These are phyloP conservation scores for Pythium dissimile DNA, from an alignment of 352 stramenopile species.

Conservation along the genomic window DNA sequence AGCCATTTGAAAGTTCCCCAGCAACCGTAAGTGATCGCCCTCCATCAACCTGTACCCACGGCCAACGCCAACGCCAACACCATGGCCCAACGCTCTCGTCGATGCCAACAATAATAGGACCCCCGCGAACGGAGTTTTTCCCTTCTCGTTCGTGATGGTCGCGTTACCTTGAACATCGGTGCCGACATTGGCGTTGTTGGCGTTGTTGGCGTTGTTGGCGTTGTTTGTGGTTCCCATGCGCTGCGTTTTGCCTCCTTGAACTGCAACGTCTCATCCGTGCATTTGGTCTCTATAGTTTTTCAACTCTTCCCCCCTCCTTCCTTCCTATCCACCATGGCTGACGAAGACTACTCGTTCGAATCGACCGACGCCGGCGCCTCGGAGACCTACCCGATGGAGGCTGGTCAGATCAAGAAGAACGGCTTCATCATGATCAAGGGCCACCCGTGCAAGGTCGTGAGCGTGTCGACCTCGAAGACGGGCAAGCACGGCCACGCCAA, in stretches of 20 bases:
- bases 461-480: conserved; percentile 99
- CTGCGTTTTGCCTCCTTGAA: no score
- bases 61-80: not conserved
- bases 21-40: conserved; percentile 24
- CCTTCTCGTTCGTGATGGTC: no score
- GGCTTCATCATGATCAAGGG: conserved; percentile 99
- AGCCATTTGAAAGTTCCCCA: conserved; percentile 34
- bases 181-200: no score
- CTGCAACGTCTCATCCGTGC: not conserved
- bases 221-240: no score
- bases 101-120: no score
- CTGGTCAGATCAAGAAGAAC: conserved; percentile 99
- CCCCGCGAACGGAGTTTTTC: no score
- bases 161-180: no score
- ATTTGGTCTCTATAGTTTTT: not conserved
- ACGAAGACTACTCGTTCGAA: conserved; percentile 88
- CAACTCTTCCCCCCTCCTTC: not conserved
- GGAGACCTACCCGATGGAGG: conserved; percentile 97
- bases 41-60: not conserved
- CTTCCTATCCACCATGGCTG: conserved; percentile 34
- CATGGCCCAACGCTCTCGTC: not conserved
- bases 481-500: conserved; percentile 99
- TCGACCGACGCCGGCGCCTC: conserved; percentile 96
- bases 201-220: no score
- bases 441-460: conserved; percentile 97